Conservation (phyloP, 2,329 filamentous ascomycete genomes). For the Ascochyta koolunga region DNA sequence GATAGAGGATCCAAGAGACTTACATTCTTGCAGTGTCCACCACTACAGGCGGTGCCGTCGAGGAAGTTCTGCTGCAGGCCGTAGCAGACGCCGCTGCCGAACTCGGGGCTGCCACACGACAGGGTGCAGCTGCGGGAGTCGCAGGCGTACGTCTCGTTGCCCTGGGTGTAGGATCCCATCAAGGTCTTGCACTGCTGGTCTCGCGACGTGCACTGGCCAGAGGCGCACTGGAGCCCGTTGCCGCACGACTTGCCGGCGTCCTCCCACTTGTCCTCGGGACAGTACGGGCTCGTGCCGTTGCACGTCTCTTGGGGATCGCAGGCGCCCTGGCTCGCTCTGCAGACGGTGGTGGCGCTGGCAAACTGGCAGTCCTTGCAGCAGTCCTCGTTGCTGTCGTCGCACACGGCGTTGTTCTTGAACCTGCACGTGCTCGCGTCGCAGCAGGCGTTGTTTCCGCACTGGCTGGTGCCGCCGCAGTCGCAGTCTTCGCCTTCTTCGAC, state of each 20-base stretch:
- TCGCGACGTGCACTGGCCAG: conserved; percentile 91
- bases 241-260: conserved; percentile 77
- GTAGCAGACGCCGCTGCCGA: conserved; percentile 71
- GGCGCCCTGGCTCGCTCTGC: conserved; percentile 75
- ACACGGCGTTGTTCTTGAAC: conserved; percentile 76
- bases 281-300: conserved; percentile 72
- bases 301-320: conserved; percentile 90
- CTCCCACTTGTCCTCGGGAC: conserved; percentile 73
- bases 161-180: conserved; percentile 74
- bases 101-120: conserved; percentile 74
- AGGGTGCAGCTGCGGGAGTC: conserved; percentile 74
- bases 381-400: conserved; percentile 83
- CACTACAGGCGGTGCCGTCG: conserved; percentile 84
- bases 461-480: conserved; percentile 81
- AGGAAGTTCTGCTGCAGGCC: conserved; percentile 88
- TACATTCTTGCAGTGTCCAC: conserved; percentile 76
- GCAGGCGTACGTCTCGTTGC: conserved; percentile 83
- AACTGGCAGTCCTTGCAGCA: conserved; percentile 79
- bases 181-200: conserved; percentile 86
- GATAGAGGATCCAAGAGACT: conserved; percentile 33
- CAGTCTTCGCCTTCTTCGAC: conserved; percentile 94
- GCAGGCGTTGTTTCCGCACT: conserved; percentile 78
- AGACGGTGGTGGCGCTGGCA: conserved; percentile 71
- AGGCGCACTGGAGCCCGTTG: conserved; percentile 76
- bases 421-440: conserved; percentile 88